These are phyloP conservation scores for Suillus alpinus DNA, from an alignment of 768 basidiomycete genomes.

Conservation along the genomic window DNA sequence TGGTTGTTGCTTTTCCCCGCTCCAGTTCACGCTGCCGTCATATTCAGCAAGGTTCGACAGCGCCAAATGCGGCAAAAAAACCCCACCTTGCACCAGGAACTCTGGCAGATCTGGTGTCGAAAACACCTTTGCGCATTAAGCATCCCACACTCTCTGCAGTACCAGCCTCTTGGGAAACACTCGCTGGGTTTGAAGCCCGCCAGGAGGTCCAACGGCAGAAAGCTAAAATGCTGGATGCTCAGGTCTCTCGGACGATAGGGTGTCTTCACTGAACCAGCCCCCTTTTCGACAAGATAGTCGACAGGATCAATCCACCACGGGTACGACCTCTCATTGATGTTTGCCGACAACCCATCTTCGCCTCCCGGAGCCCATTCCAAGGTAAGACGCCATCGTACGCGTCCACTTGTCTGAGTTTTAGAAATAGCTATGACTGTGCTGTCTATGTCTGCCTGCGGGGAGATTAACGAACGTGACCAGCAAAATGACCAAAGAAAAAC, in stretches of 20 bases:
- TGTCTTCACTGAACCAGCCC: slow-evolving; percentile 12
- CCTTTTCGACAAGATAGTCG: background rate
- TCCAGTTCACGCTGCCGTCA: background rate
- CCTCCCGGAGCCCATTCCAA: slow-evolving; percentile 51
- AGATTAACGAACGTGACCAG: background rate
- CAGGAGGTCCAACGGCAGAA: slow-evolving; percentile 29
- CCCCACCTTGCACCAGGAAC: slow-evolving; percentile 37
- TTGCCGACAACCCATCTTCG: slow-evolving; percentile 34
- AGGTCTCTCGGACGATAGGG: slow-evolving; percentile 23
- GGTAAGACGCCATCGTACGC: slow-evolving; percentile 44
- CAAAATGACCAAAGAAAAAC: slow-evolving; percentile 2
- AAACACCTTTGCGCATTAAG: slow-evolving; percentile 45
- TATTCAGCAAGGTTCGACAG: slow-evolving; percentile 10
- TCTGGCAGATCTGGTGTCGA: slow-evolving; percentile 46
- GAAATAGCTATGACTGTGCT: background rate
- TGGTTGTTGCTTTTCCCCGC: slow-evolving; percentile 8
- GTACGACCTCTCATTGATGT: slow-evolving; percentile 5
- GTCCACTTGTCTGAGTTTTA: slow-evolving; percentile 19
- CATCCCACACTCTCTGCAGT: slow-evolving; percentile 45
- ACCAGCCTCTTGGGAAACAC: slow-evolving; percentile 46
- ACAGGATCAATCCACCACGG: slow-evolving; percentile 25
- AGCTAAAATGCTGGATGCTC: slow-evolving; percentile 24
- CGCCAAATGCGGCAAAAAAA: slow-evolving; percentile 4
- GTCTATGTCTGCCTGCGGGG: slow-evolving; percentile 15
- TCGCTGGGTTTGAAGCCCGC: slow-evolving; percentile 29